Conservation (phyloP, 2,329 filamentous ascomycete species). For the Juglanconis sp. region DNA sequence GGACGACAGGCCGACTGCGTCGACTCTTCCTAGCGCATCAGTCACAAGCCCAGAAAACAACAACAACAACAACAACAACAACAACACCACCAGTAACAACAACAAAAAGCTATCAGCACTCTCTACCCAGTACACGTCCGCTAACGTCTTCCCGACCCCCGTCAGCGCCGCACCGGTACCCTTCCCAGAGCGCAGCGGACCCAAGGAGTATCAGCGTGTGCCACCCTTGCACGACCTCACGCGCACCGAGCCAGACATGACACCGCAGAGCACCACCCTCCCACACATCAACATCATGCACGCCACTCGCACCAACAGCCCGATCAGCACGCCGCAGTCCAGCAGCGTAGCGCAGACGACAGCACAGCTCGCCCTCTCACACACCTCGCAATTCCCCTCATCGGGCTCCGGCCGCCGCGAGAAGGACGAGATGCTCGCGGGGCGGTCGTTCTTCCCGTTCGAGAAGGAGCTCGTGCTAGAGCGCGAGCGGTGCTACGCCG, state of each 20-base stretch:
- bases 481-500: slow-evolving; percentile 77
- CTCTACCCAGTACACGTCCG: slow-evolving; percentile 43
- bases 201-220: slow-evolving; percentile 57
- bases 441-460: slow-evolving; percentile 75
- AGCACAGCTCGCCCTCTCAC: slow-evolving; percentile 58
- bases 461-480: slow-evolving; percentile 76
- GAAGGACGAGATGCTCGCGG: slow-evolving; percentile 86
- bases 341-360: slow-evolving; percentile 48
- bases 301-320: slow-evolving; percentile 48
- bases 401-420: slow-evolving; percentile 50
- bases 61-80: slow-evolving; percentile 24
- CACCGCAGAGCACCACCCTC: slow-evolving; percentile 47
- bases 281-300: slow-evolving; percentile 58
- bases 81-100: too few species aligned
- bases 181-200: slow-evolving; percentile 44
- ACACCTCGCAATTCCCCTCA: slow-evolving; percentile 44
- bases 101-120: slow-evolving; percentile 49
- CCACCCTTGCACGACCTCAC: slow-evolving; percentile 59
- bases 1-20: slow-evolving; percentile 58
- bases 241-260: slow-evolving; percentile 53
- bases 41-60: slow-evolving; percentile 54
- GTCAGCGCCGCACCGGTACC: slow-evolving; percentile 50
- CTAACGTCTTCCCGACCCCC: slow-evolving; percentile 59
- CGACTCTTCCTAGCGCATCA: slow-evolving; percentile 57
- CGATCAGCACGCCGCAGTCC: slow-evolving; percentile 35